Evolutionary conservation across 257 asterid species (phyloP).

Genomic region (Dorcoceras hygrometricum): DNA sequence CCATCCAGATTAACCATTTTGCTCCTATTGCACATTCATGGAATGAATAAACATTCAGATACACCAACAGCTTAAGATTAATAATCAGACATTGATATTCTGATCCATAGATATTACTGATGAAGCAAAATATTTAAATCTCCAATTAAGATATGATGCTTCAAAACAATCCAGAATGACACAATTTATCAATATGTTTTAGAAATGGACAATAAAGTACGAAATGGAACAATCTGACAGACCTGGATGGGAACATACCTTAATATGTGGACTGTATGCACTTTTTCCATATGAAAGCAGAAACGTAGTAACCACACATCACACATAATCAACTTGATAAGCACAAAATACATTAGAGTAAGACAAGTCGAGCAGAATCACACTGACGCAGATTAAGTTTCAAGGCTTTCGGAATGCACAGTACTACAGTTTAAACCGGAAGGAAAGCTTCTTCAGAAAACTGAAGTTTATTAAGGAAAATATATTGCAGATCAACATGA

Average conservation of each 20-base stretch:
- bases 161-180: background rate
- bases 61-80: background rate
- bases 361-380: constrained; percentile 9
- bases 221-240: background rate
- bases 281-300: background rate
- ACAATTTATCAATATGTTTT: background rate
- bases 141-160: background rate
- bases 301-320: background rate
- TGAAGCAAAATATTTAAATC: constrained; percentile 10
- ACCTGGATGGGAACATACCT: background rate
- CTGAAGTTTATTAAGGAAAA: constrained; percentile 12
- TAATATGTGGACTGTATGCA: background rate
- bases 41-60: background rate
- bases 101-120: constrained; percentile 4
- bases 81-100: background rate
- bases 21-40: background rate
- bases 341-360: background rate
- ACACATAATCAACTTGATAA: background rate
- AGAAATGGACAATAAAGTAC: background rate
- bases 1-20: constrained; percentile 5
- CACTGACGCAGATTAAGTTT: background rate
- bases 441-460: constrained; percentile 12
- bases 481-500: constrained; percentile 15
- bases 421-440: background rate
- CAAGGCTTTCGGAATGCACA: constrained; percentile 9